Conservation (phyloP, 2,329 filamentous ascomycete species). For the Pseudocercospora musae region DNA sequence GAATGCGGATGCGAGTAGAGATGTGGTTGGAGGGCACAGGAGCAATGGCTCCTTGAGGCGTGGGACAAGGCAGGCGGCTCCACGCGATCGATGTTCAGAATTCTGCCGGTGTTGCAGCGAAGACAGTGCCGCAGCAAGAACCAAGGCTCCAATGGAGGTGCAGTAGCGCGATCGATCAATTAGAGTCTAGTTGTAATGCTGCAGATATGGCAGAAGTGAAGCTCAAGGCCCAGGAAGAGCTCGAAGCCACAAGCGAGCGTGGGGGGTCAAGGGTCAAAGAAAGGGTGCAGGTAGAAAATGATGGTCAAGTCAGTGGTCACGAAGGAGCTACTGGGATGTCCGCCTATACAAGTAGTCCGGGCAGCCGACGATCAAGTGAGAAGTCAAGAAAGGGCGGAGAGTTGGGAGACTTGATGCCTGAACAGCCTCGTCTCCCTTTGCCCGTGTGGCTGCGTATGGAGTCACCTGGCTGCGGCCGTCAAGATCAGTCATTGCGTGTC, state of each 20-base stretch:
- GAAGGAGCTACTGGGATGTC: slow-evolving; percentile 1
- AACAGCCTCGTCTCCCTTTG: not conserved
- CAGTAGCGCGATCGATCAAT: slow-evolving; percentile 18
- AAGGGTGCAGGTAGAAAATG: not conserved
- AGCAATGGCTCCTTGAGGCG: slow-evolving; percentile 9
- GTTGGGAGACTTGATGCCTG: slow-evolving; percentile 1
- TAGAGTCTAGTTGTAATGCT: too few species aligned
- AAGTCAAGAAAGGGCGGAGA: not conserved
- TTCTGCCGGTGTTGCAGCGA: slow-evolving; percentile 15
- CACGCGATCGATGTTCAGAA: slow-evolving; percentile 1
- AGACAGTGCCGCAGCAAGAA: slow-evolving; percentile 2
- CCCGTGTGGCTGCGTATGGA: slow-evolving; percentile 9
- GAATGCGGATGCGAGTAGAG: slow-evolving; percentile 1
- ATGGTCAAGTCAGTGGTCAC: not conserved
- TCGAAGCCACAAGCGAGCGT: not conserved
- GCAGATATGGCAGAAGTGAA: not conserved
- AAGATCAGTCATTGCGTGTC: slow-evolving; percentile 6
- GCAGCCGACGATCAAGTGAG: not conserved
- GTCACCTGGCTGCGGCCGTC: slow-evolving; percentile 6
- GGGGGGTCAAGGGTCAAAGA: too few species aligned
- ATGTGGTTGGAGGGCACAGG: slow-evolving; percentile 19
- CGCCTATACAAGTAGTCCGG: slow-evolving; percentile 1
- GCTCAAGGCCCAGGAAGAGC: not conserved
- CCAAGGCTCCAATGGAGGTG: slow-evolving; percentile 5
- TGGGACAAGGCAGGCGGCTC: slow-evolving; percentile 16